Evolutionary conservation across 2,329 filamentous ascomycete genomes (phyloP).

Genomic region (Colletotrichum filicis): DNA sequence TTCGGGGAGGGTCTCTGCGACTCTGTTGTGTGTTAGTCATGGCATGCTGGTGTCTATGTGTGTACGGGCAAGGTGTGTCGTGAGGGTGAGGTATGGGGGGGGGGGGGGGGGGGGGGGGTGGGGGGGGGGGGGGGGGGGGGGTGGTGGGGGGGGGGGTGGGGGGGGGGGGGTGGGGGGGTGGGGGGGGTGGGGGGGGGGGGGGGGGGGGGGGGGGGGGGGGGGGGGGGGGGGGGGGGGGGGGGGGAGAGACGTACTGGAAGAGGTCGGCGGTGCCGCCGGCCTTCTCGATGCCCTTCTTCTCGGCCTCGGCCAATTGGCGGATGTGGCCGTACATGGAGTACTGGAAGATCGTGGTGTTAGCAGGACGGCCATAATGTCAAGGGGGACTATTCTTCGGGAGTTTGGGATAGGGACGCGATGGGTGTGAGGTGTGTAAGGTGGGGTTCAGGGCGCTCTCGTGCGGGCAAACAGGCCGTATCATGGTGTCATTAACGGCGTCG

Average conservation of each 20-base stretch:
- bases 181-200: too few relatives aligned
- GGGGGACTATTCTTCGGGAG: background rate
- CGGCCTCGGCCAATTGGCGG: constrained; percentile 83
- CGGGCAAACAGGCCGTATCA: background rate
- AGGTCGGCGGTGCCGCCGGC: constrained; percentile 85
- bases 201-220: too few relatives aligned
- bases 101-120: too few relatives aligned
- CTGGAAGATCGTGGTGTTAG: constrained; percentile 54
- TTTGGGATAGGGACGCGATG: background rate
- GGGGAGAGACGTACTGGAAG: constrained; percentile 72
- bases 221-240: too few relatives aligned
- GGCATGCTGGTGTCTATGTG: too few relatives aligned
- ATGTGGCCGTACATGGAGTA: constrained; percentile 98
- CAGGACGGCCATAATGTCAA: background rate
- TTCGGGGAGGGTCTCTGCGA: constrained; percentile 85
- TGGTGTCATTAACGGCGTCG: background rate
- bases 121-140: too few relatives aligned
- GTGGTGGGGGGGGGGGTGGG: too few relatives aligned
- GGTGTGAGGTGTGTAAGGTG: background rate
- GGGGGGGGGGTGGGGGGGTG: too few relatives aligned
- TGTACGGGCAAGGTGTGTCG: too few relatives aligned
- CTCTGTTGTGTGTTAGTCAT: constrained; percentile 52
- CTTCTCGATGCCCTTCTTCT: constrained; percentile 89
- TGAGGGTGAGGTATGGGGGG: background rate
- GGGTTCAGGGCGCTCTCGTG: constrained; percentile 4